Conservation (phyloP, 1,284 basidiomycete species). For the Dichomitus squalens region DNA sequence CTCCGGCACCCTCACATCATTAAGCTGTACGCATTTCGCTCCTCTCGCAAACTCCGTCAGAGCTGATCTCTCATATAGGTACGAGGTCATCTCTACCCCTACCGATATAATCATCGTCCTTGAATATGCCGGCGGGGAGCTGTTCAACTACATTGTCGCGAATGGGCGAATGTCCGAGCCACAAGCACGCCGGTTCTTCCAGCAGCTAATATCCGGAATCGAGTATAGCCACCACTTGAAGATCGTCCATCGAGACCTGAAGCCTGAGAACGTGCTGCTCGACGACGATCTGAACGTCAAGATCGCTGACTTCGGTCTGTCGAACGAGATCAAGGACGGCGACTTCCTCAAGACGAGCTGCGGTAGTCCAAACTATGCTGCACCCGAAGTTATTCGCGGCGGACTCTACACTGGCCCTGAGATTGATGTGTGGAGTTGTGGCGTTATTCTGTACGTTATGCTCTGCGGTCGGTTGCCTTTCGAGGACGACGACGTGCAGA, state of each 20-base stretch:
- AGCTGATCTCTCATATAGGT: constrained; percentile 50
- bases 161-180: constrained; percentile 87
- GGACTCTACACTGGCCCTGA: constrained; percentile 94
- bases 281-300: constrained; percentile 87
- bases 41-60: not conserved
- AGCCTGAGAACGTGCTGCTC: constrained; percentile 88
- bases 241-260: constrained; percentile 95
- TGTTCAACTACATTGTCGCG: constrained; percentile 94
- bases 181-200: constrained; percentile 89
- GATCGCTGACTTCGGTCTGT: constrained; percentile 94
- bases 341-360: constrained; percentile 95
- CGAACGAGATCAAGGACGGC: constrained; percentile 93
- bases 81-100: constrained; percentile 92
- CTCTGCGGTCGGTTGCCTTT: constrained; percentile 91
- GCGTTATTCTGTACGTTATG: constrained; percentile 96
- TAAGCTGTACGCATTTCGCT: constrained; percentile 71
- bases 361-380: constrained; percentile 95
- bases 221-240: constrained; percentile 94
- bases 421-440: constrained; percentile 97
- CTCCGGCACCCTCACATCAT: constrained; percentile 94
- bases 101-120: constrained; percentile 97
- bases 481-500: constrained; percentile 93
- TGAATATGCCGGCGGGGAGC: constrained; percentile 90
- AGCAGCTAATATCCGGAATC: constrained; percentile 94
- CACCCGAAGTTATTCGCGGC: constrained; percentile 93